Percentiles rank a stretch among this genome's conserved stretches.
phyloP scores from a whole-genome alignment of 306 rosid genomes.

The Cicer chorassanicum region DNA sequence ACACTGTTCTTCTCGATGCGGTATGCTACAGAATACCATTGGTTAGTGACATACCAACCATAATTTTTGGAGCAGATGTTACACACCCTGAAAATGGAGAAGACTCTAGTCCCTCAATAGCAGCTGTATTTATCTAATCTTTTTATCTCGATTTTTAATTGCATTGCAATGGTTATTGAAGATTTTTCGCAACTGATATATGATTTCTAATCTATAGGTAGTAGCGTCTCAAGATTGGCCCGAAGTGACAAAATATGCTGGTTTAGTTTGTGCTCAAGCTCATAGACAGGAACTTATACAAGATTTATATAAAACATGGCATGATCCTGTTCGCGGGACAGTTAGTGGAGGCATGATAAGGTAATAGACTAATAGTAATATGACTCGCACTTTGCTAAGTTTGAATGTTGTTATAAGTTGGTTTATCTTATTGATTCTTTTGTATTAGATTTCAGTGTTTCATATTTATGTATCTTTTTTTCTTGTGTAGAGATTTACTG shows the following conservation, averaged over 20 bases:
- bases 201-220: conserved; percentile 62
- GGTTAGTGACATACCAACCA: conserved; percentile 90
- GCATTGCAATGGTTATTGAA: background rate
- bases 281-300: conserved; percentile 96
- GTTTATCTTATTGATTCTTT: conserved; percentile 6
- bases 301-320: conserved; percentile 91
- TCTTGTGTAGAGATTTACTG: conserved; percentile 75
- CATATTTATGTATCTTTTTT: background rate
- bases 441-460: conserved; percentile 1
- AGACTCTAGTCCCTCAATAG: conserved; percentile 95
- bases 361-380: conserved; percentile 46
- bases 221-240: conserved; percentile 99
- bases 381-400: background rate
- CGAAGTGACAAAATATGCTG: conserved; percentile 91
- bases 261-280: conserved; percentile 92
- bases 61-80: conserved; percentile 96
- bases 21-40: conserved; percentile 80
- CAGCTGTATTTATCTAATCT: conserved; percentile 66
- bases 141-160: background rate
- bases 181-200: conserved; percentile 40
- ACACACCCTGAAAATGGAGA: conserved; percentile 98
- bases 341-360: conserved; percentile 91
- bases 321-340: conserved; percentile 81
- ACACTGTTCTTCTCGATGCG: conserved; percentile 88
- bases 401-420: background rate